Conservation (phyloP, 192 early-diverging fungal species). For the Podochytrium sp. region DNA sequence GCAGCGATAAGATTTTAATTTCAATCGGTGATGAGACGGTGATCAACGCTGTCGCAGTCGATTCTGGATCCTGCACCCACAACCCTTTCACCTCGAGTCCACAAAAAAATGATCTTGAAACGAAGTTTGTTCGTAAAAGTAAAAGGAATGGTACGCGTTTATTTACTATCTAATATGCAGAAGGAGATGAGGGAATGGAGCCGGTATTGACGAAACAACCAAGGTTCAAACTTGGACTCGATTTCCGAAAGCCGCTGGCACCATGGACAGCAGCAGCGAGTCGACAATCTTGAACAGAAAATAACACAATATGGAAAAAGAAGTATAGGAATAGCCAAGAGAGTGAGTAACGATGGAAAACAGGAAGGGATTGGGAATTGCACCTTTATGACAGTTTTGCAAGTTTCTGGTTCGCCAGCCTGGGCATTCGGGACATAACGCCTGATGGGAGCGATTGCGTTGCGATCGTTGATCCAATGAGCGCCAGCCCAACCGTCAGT, state of each 20-base stretch:
- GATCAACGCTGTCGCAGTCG: no score
- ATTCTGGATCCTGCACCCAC: no score
- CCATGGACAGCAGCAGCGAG: background rate
- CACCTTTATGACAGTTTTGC: slow-evolving; percentile 24
- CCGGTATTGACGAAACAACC: slow-evolving; percentile 1
- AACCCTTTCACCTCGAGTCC: no score
- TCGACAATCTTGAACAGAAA: no score
- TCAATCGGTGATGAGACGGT: no score
- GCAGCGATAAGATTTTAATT: no score
- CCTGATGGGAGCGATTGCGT: slow-evolving; percentile 19
- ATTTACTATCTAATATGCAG: no score
- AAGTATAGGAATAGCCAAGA: background rate
- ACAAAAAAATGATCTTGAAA: no score
- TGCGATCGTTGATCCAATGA: slow-evolving; percentile 51
- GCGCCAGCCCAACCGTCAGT: slow-evolving; percentile 45
- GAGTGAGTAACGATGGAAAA: background rate
- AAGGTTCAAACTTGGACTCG: slow-evolving; percentile 25
- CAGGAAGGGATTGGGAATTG: background rate
- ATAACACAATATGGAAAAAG: background rate
- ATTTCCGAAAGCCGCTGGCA: background rate
- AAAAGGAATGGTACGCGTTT: no score
- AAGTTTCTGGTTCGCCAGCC: slow-evolving; percentile 26
- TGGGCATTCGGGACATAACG: slow-evolving; percentile 38
- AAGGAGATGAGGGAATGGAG: background rate
- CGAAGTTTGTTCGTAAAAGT: no score